phyloP scores from a whole-genome alignment of 202 grass and related monocot genomes.

The Zizania palustris region DNA sequence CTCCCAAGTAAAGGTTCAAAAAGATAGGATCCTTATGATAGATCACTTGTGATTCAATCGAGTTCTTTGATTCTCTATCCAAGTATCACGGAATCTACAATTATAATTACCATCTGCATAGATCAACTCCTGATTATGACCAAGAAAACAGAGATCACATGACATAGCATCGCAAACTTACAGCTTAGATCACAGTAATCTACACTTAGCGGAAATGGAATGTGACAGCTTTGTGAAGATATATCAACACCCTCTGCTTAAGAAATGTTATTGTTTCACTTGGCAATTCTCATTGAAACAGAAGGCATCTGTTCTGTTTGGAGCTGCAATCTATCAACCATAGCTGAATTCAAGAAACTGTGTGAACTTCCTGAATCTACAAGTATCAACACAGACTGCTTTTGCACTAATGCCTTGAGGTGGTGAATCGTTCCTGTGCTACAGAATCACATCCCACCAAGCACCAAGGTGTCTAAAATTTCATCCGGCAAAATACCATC shows the following conservation, averaged over 20 bases:
- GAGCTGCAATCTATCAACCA: too few relatives aligned
- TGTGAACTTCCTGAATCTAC: too few relatives aligned
- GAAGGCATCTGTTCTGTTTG: conserved; percentile 5
- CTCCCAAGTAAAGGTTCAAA: conserved; percentile 6
- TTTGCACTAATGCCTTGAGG: too few relatives aligned
- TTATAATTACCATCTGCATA: not conserved
- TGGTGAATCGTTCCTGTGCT: too few relatives aligned
- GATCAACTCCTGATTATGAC: not conserved
- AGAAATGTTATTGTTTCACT: not conserved
- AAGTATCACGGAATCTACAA: not conserved
- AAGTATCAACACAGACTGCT: too few relatives aligned
- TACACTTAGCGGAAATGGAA: not conserved
- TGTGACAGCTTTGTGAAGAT: not conserved
- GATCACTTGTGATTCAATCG: not conserved
- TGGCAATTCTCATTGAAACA: not conserved
- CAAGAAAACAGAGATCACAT: conserved; percentile 1
- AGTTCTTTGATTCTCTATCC: not conserved
- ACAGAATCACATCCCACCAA: too few relatives aligned
- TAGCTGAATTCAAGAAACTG: too few relatives aligned
- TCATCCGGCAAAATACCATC: too few relatives aligned
- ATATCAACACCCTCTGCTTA: not conserved
- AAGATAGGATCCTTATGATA: not conserved
- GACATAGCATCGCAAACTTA: too few relatives aligned
- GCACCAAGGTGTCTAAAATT: too few relatives aligned
- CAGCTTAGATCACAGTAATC: not conserved